These are phyloP conservation scores for Exophiala viscosa DNA, from an alignment of 2,329 filamentous ascomycete species.

Conservation along the genomic window DNA sequence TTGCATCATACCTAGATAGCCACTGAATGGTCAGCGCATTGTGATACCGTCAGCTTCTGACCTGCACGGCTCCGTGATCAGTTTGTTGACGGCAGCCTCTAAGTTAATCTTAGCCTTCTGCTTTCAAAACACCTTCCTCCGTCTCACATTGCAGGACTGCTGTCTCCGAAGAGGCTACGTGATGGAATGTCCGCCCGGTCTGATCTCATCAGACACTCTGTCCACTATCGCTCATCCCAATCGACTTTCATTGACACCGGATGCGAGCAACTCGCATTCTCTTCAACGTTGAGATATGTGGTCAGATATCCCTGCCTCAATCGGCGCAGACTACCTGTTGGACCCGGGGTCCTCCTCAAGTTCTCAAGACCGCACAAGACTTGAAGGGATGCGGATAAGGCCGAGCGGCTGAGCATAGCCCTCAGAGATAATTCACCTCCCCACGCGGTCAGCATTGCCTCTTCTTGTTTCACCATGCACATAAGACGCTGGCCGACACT, in stretches of 20 bases:
- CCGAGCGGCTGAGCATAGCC: slow-evolving; percentile 57
- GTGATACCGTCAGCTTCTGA: too few relatives aligned
- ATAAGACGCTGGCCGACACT: slow-evolving; percentile 57
- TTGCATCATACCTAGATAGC: too few relatives aligned
- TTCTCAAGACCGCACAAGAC: slow-evolving; percentile 37
- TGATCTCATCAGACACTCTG: too few relatives aligned
- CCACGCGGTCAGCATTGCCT: slow-evolving; percentile 36
- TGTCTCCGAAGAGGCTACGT: not conserved
- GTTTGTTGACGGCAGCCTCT: too few relatives aligned
- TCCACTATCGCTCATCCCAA: slow-evolving; percentile 34
- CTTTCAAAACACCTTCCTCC: not conserved
- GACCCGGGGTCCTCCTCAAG: slow-evolving; percentile 37
- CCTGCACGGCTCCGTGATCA: too few relatives aligned
- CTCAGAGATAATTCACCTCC: slow-evolving; percentile 63
- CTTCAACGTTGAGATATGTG: slow-evolving; percentile 20
- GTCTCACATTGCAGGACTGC: not conserved
- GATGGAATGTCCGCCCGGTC: too few relatives aligned
- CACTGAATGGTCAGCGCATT: too few relatives aligned
- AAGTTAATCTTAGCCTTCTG: too few relatives aligned
- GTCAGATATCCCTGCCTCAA: slow-evolving; percentile 32
- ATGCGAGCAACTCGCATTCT: slow-evolving; percentile 37
- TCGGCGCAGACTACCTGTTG: slow-evolving; percentile 39
- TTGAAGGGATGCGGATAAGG: slow-evolving; percentile 46
- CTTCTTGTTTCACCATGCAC: slow-evolving; percentile 49
- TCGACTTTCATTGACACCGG: slow-evolving; percentile 43